Evolutionary conservation across 768 basidiomycete species (phyloP).

Genomic region (Myochromella boudieri): DNA sequence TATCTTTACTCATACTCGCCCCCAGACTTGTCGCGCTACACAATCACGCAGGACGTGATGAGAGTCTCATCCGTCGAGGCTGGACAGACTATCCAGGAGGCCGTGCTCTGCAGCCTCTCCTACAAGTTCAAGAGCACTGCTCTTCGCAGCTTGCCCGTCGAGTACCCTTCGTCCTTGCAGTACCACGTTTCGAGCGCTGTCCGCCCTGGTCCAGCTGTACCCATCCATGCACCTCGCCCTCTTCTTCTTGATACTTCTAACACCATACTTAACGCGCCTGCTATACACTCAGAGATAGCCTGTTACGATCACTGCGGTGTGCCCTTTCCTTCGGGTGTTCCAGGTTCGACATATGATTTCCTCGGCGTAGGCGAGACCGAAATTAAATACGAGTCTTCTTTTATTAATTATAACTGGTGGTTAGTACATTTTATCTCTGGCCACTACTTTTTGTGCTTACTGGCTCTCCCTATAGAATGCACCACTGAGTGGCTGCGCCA

Average conservation of each 20-base stretch:
- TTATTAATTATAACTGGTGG: background rate
- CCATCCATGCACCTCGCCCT: constrained; percentile 12
- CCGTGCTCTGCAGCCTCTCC: constrained; percentile 15
- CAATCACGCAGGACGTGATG: constrained; percentile 23
- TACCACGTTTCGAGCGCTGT: background rate
- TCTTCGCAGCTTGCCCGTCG: too few relatives aligned
- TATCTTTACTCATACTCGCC: background rate
- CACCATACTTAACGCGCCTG: constrained; percentile 9
- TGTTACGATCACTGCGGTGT: constrained; percentile 13
- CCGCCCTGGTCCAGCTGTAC: background rate
- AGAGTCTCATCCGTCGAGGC: constrained; percentile 7
- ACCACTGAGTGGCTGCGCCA: background rate
- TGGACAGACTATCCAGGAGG: constrained; percentile 13
- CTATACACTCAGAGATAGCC: background rate
- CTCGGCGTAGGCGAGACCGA: constrained; percentile 9
- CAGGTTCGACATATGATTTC: constrained; percentile 9
- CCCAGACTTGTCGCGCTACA: constrained; percentile 22
- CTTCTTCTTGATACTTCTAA: constrained; percentile 15
- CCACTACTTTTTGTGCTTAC: background rate
- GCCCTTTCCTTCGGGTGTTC: background rate
- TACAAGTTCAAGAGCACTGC: constrained; percentile 14
- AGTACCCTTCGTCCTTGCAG: background rate
- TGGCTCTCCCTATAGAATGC: background rate
- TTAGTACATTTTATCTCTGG: background rate
- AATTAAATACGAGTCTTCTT: too few relatives aligned